Evolutionary conservation across 1,284 basidiomycete genomes (phyloP).

Genomic region (Austroboletus niveus): DNA sequence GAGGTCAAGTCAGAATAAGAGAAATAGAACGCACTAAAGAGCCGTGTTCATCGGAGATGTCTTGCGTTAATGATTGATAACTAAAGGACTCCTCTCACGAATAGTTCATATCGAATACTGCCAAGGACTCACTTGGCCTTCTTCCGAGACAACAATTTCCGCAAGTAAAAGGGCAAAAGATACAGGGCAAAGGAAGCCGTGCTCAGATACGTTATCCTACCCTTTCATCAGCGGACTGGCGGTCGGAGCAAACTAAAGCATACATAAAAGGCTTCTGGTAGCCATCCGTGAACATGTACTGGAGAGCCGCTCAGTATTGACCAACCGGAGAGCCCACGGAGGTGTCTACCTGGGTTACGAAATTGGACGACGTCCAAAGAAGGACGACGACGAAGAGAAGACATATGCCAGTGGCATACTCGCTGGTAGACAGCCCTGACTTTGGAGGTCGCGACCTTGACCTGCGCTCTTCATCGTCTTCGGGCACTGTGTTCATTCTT

Average conservation of each 20-base stretch:
- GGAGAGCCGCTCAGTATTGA: conserved; percentile 7
- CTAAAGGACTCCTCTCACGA: conserved; percentile 10
- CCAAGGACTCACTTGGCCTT: conserved; percentile 11
- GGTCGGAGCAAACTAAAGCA: conserved; percentile 25
- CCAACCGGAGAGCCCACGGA: background rate
- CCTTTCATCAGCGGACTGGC: conserved; percentile 4
- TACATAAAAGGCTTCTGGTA: conserved; percentile 83
- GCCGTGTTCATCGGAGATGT: conserved; percentile 10
- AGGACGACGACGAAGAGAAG: conserved; percentile 79
- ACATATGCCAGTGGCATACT: conserved; percentile 70
- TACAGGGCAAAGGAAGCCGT: conserved; percentile 90
- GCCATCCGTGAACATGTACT: conserved; percentile 68
- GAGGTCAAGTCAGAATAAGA: background rate
- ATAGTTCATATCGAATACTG: background rate
- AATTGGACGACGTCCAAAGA: conserved; percentile 82
- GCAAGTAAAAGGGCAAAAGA: conserved; percentile 69
- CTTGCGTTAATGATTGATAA: conserved; percentile 27
- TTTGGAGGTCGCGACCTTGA: conserved; percentile 8
- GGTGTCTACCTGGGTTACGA: conserved; percentile 67
- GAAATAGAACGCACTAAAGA: conserved; percentile 15
- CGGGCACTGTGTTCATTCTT: conserved; percentile 12
- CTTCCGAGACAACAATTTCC: conserved; percentile 32
- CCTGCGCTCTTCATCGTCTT: conserved; percentile 11
- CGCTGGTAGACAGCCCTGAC: conserved; percentile 30
- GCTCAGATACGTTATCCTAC: conserved; percentile 82